Base-by-base conservation (phyloP, 2,329 filamentous ascomycete species). In the Periglandula ipomoeae region DNA sequence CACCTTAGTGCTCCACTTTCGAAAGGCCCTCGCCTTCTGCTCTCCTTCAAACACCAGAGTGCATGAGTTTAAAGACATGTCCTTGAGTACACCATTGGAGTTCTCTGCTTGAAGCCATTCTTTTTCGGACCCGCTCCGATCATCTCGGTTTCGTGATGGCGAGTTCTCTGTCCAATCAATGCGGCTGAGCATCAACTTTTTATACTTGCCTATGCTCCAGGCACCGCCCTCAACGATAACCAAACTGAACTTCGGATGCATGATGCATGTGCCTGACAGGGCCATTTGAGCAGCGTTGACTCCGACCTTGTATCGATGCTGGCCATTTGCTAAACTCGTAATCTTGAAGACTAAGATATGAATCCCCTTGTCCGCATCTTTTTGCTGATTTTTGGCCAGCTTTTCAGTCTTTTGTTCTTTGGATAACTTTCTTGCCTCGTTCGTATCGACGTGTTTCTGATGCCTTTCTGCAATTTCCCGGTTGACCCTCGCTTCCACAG, bases 161-260 rank as follows among this genome's bases (percentile, higher is more conserved):
- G 81, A 78, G 58, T 95, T 95, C 63, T 97, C 90, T 2, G 85
- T 86, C 93, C 94, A 98, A 65, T 95, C 85, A 60, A 97, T 89
- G 43, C 93, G 89, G 57, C 91, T 84, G 39, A 94, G 74, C 87
- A 98, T 90, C 26, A 98, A 75, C 65, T 95, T 96, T 65, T 86
- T 89, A 73, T 91, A 97, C 53, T 84, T 84, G 46, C 81, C 82
- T 63, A 93, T 85, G 51, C 85, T 86, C 70, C 93, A 84, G 51
- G 82, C 74, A 35, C 93, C 93, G 30, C 91, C 93, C 65, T 98
- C 94, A 1, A 95, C 89, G 54, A 98, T 81, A 15, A 98, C 81
- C 3, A 98, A 70, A 61, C 86, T 94, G 67, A 95, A 84, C 55
- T 84, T 85, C 1, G 93, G 93, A 60, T 96, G 83, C 75, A 96